Evolutionary conservation across 352 stramenopile genomes (phyloP).

Genomic region (Pythium folliculosum): DNA sequence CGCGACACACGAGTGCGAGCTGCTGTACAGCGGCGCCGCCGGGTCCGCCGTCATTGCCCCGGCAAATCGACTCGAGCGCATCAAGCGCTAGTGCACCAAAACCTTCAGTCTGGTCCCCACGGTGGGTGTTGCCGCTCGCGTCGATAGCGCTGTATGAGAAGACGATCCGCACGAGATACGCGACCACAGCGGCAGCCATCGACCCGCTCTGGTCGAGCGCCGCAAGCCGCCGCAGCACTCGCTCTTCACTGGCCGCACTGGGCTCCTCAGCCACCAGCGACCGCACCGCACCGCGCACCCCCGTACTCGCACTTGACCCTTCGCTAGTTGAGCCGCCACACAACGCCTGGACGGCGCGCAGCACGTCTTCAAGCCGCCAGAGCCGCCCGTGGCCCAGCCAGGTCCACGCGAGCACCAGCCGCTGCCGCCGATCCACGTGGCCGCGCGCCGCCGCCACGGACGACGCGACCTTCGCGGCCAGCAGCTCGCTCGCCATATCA

Average conservation of each 20-base stretch:
- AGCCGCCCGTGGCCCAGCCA: slow-evolving; percentile 11
- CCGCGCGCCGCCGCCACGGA: slow-evolving; percentile 9
- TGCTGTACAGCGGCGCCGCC: not conserved
- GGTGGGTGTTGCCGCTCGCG: not conserved
- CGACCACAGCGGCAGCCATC: slow-evolving; percentile 7
- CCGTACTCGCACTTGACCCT: too few species aligned
- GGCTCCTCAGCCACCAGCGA: not conserved
- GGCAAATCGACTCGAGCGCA: not conserved
- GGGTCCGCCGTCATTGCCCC: not conserved
- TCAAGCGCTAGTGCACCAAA: not conserved
- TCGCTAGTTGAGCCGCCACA: too few species aligned
- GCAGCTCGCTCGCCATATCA: not conserved
- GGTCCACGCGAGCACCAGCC: not conserved
- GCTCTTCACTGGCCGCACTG: not conserved
- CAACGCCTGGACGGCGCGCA: not conserved
- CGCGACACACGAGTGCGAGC: not conserved
- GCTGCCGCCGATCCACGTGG: not conserved
- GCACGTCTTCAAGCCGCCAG: slow-evolving; percentile 32
- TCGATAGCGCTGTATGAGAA: slow-evolving; percentile 8
- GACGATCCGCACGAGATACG: slow-evolving; percentile 30
- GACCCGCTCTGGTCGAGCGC: not conserved
- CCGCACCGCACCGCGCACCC: slow-evolving; percentile 5
- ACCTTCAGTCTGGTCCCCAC: too few species aligned
- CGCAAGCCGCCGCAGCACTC: not conserved
- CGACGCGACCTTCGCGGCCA: not conserved